Conservation (phyloP, 306 rosid genomes). For the Sesbania bispinosa region DNA sequence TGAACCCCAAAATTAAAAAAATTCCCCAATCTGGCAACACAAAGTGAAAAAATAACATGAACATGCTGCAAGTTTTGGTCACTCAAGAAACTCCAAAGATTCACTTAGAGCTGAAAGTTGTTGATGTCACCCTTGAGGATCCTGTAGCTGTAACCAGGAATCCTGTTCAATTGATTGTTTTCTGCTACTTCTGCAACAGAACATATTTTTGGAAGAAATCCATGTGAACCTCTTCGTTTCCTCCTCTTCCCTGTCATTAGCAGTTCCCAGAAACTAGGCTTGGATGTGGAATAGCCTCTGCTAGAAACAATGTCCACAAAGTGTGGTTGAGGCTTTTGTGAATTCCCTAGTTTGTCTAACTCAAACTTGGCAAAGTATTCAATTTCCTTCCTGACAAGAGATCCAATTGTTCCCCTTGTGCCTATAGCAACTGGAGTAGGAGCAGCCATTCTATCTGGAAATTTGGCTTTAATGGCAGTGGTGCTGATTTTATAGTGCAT, state of each 20-base stretch:
- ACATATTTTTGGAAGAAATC: conserved; percentile 50
- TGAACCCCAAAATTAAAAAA: not conserved
- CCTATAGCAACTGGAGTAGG: conserved; percentile 69
- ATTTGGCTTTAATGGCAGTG: conserved; percentile 29
- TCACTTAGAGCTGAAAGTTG: conserved; percentile 33
- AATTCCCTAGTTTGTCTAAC: conserved; percentile 38
- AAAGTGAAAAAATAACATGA: conserved; percentile 18
- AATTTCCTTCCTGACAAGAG: conserved; percentile 67
- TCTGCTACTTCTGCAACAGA: conserved; percentile 48
- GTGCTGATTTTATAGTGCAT: conserved; percentile 43
- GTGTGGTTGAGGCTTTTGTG: conserved; percentile 38
- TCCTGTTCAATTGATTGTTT: conserved; percentile 36
- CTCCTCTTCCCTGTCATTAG: conserved; percentile 56
- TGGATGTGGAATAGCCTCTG: conserved; percentile 28
- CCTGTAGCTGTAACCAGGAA: conserved; percentile 61
- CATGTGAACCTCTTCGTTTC: conserved; percentile 39
- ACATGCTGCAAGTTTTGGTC: not conserved
- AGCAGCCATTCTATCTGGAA: conserved; percentile 50
- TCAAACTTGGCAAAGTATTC: conserved; percentile 70
- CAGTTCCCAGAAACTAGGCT: conserved; percentile 59
- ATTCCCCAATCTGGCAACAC: not conserved
- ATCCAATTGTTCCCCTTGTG: conserved; percentile 80
- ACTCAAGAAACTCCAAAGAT: not conserved
- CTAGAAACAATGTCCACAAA: conserved; percentile 35
- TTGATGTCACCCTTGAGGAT: conserved; percentile 55